A percentile compares a stretch with the other conserved stretches of the same genome.
These are phyloP conservation scores for Pontederia crassipes DNA, from an alignment of 176 grass and related monocot genomes.

Conservation along the genomic window DNA sequence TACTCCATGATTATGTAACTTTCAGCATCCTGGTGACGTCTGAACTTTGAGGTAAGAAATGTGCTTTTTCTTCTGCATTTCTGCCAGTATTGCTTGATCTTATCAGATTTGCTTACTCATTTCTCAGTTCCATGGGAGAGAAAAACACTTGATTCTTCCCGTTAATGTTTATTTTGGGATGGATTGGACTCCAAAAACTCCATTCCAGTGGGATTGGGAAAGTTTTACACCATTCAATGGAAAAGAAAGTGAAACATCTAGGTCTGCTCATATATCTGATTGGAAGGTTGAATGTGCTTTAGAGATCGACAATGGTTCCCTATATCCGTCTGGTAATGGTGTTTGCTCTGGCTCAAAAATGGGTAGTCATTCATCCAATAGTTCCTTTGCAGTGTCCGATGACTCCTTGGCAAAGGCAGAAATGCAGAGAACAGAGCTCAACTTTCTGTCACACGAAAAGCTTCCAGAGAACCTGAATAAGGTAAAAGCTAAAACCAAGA, in stretches of 20 bases:
- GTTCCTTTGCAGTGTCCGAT: neutral
- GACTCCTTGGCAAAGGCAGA: neutral
- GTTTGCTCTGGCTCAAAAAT: neutral
- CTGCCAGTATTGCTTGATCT: too few species aligned
- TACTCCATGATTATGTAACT: too few species aligned
- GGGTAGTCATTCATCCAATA: conserved; percentile 2
- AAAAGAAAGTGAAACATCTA: conserved; percentile 1
- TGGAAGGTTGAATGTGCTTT: neutral
- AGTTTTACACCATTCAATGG: neutral
- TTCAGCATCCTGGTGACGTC: too few species aligned
- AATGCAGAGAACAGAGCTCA: neutral
- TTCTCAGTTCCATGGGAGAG: neutral
- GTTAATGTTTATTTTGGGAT: neutral
- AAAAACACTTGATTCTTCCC: neutral
- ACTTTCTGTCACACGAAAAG: neutral
- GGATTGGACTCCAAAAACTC: neutral
- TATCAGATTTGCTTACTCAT: too few species aligned
- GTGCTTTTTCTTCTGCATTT: too few species aligned
- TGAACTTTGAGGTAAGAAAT: too few species aligned
- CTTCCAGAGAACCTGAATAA: conserved; percentile 1
- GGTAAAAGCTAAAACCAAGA: neutral
- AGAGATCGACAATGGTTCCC: neutral
- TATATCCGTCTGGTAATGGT: neutral
- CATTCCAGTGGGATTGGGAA: conserved; percentile 2
- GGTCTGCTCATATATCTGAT: neutral